These are phyloP conservation scores for Thelonectria olida DNA, from an alignment of 2,329 filamentous ascomycete species.

Conservation along the genomic window DNA sequence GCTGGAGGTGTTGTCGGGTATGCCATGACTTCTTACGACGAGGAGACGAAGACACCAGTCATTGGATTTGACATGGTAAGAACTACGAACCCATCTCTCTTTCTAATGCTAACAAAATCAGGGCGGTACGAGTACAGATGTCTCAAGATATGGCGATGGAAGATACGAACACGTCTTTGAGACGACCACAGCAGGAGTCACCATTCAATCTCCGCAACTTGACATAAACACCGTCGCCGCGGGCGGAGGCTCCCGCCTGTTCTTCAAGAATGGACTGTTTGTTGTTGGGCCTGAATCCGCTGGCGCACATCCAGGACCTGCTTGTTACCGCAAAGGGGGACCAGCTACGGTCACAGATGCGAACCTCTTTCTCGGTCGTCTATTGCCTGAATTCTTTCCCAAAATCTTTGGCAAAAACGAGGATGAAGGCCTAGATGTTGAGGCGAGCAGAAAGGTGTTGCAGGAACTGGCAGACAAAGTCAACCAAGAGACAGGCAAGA, in stretches of 20 bases:
- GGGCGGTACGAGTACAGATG: conserved; percentile 90
- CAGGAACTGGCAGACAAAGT: conserved; percentile 80
- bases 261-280: conserved; percentile 90
- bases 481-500: conserved; percentile 76
- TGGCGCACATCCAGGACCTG: conserved; percentile 87
- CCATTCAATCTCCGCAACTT: conserved; percentile 89
- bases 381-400: conserved; percentile 91
- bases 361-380: conserved; percentile 83
- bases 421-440: conserved; percentile 79
- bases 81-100: not conserved
- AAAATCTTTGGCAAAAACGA: conserved; percentile 95
- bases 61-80: conserved; percentile 91
- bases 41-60: conserved; percentile 81
- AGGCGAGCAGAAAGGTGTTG: conserved; percentile 79
- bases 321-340: conserved; percentile 89
- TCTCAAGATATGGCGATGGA: conserved; percentile 85
- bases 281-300: conserved; percentile 91
- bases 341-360: conserved; percentile 94
- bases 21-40: conserved; percentile 89
- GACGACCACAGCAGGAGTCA: conserved; percentile 92
- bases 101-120: conserved; percentile 27
- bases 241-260: conserved; percentile 84
- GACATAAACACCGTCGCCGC: conserved; percentile 97
- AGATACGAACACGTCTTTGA: conserved; percentile 94
- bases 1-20: conserved; percentile 96